Conservation (phyloP, 495 filamentous ascomycete species). For the Margaritispora aquatica region DNA sequence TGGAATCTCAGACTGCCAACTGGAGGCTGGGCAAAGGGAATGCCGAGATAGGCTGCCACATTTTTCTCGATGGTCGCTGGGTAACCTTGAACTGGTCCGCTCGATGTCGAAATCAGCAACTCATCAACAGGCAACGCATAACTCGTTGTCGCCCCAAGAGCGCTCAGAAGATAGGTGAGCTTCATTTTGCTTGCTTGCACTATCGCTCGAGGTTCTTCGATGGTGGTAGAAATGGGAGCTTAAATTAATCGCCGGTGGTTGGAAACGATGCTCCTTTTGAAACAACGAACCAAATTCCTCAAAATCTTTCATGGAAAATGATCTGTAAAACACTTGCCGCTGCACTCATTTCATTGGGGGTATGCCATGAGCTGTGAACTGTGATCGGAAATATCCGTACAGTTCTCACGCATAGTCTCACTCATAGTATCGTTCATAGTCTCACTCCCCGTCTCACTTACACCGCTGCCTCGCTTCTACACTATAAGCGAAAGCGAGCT, state of each 20-base stretch:
- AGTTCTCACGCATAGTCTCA: not conserved
- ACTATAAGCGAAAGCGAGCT: not conserved
- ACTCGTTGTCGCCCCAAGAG: not conserved
- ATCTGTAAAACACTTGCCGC: not conserved
- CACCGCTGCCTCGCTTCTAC: not conserved
- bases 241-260: not conserved
- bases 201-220: not conserved
- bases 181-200: constrained; percentile 4
- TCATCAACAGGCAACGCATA: not conserved
- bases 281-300: not conserved
- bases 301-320: not conserved
- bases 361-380: not conserved
- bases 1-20: constrained; percentile 12
- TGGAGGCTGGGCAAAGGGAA: constrained; percentile 15
- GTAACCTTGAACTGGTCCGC: constrained; percentile 7
- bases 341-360: not conserved
- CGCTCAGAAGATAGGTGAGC: not conserved
- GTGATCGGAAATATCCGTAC: not conserved
- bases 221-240: not conserved
- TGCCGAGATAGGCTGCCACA: constrained; percentile 15
- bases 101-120: constrained; percentile 1
- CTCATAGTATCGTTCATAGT: not conserved
- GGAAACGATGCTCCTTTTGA: not conserved
- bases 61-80: not conserved
- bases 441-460: not conserved